Conservation (phyloP, 2,329 filamentous ascomycete genomes). For the Polychaeton citri region DNA sequence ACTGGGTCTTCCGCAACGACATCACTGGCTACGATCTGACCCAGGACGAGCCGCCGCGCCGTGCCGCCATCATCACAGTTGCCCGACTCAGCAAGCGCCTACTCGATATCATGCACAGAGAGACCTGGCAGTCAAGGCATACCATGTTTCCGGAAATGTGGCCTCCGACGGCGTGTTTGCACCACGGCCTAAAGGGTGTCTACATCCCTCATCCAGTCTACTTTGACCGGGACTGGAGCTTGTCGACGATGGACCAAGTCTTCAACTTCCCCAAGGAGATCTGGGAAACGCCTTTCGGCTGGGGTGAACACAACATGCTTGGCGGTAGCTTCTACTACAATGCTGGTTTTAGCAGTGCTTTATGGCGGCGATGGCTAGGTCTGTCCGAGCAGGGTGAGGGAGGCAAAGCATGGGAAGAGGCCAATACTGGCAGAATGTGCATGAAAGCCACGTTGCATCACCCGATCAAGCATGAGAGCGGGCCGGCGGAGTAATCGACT, state of each 20-base stretch:
- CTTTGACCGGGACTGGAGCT: conserved; percentile 60
- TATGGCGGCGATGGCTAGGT: conserved; percentile 38
- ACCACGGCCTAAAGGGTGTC: conserved; percentile 68
- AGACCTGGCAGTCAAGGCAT: conserved; percentile 60
- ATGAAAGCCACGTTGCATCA: conserved; percentile 32
- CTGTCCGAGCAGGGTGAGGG: conserved; percentile 31
- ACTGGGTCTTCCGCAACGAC: conserved; percentile 58
- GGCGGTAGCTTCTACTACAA: conserved; percentile 40
- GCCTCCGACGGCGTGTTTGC: conserved; percentile 56
- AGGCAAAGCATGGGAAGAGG: conserved; percentile 20
- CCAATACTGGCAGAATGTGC: conserved; percentile 32
- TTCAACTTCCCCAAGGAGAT: conserved; percentile 36
- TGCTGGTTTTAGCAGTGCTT: conserved; percentile 31
- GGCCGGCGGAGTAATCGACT: conserved; percentile 11
- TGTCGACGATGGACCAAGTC: conserved; percentile 31
- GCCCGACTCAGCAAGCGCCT: conserved; percentile 59
- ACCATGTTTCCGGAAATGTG: conserved; percentile 69
- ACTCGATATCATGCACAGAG: conserved; percentile 63
- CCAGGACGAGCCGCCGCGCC: conserved; percentile 48
- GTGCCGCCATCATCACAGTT: conserved; percentile 67
- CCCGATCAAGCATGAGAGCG: conserved; percentile 35
- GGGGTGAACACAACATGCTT: conserved; percentile 39
- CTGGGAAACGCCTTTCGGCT: conserved; percentile 35
- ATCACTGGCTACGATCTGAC: conserved; percentile 51
- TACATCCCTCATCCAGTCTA: conserved; percentile 68